Base-by-base conservation (phyloP, 1,139 yeast species). In the Taiozyma sp. region DNA sequence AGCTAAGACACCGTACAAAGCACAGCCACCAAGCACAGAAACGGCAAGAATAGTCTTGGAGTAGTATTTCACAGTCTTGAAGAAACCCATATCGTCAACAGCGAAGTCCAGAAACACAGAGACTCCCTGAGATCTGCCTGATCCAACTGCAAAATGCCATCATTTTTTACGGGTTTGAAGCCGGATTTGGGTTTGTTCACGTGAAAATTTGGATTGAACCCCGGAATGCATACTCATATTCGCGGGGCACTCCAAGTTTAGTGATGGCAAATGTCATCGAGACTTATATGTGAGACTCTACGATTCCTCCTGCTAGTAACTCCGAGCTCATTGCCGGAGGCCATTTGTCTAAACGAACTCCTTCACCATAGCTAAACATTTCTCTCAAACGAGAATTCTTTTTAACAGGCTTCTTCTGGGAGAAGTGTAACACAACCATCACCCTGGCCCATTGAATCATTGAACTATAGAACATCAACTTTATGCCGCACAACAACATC, bases 1-100 rank as follows among this genome's bases (percentile, higher is more conserved):
- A 16, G 93, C 87, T 14, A 86, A 52, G 1, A 89, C 91, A 49
- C 97, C 96, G 60, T 85, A 85, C 12, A 83, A 56, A 2, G 91
- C 91, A 67, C 88, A 79, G 0, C 81, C 71, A n/a, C 78, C 65
- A 47, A 86, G 68, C 36, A 83, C 67, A 2, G 76, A 57, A 3
- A 83, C 76, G 45, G 83, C 85, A 7, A 81, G 67, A 1, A 75
- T 61, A 3, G 84, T 76, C 65, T 83, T 84, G 50, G 74, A 59
- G 64, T 78, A 79, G 66, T 81, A 86, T 61, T 80, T 80, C 48
- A 76, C 42, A 7, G 59, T 61, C 30, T 62, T 61, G 24, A 70
- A 47, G 50, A 65, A 41, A 3, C 57, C 54, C 64, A 60, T 60
- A 13, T 10, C 44, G 42, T 14, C 13, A 24, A 29, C 19, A 16